A percentile compares a stretch with the other conserved stretches of the same genome.
Conservation (phyloP, 805 yeast species). For the Starmerella khaoyaiensis region DNA sequence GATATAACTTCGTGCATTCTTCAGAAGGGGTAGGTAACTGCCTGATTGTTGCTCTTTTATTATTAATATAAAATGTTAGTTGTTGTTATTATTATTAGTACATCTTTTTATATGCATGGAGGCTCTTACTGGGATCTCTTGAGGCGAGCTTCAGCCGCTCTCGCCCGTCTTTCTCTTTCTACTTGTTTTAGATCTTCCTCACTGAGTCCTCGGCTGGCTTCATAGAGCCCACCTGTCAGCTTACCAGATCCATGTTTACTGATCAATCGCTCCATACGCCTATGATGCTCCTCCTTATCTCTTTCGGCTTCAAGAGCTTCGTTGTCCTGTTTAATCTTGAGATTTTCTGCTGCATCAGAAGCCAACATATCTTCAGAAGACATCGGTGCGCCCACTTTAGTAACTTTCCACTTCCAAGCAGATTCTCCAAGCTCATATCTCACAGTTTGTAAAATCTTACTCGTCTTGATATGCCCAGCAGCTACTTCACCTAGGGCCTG, state of each 20-base stretch:
- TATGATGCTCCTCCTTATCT: constrained; percentile 16
- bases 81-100: too few species aligned
- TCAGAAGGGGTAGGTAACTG: too few species aligned
- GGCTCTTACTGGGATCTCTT: too few species aligned
- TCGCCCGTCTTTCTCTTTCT: constrained; percentile 88
- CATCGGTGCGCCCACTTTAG: constrained; percentile 49
- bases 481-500: constrained; percentile 61
- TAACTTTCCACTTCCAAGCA: constrained; percentile 53
- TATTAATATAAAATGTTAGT: background rate
- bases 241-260: constrained; percentile 22
- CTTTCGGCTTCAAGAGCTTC: constrained; percentile 17
- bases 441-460: constrained; percentile 51
- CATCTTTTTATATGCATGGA: too few species aligned
- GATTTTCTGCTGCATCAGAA: constrained; percentile 22
- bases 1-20: too few species aligned
- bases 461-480: constrained; percentile 27
- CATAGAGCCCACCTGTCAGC: constrained; percentile 18
- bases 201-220: constrained; percentile 38
- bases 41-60: background rate
- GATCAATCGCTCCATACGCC: constrained; percentile 21
- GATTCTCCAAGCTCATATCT: constrained; percentile 57
- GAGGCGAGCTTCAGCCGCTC: constrained; percentile 89
- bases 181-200: constrained; percentile 63
- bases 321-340: constrained; percentile 15
- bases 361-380: constrained; percentile 26